These are phyloP conservation scores for Ambrosiella cleistominuta DNA, from an alignment of 2,329 filamentous ascomycete genomes.

Conservation along the genomic window DNA sequence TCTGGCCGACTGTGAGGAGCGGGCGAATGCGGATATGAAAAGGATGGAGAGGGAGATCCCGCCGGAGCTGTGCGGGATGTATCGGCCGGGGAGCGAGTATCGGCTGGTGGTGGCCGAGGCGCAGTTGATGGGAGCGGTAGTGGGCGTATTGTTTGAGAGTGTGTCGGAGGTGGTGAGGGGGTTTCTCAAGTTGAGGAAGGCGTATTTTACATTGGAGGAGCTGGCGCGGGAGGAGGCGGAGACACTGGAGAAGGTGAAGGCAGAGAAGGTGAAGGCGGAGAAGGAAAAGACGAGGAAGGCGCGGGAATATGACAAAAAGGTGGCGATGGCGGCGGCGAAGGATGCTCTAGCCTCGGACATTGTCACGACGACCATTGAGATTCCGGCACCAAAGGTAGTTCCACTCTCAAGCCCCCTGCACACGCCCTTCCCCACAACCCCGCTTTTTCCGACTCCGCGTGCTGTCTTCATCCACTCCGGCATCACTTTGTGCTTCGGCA, in stretches of 20 bases:
- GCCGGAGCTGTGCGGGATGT: slow-evolving; percentile 31
- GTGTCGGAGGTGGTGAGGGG: slow-evolving; percentile 78
- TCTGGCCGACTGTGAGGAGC: slow-evolving; percentile 57
- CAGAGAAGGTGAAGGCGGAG: slow-evolving; percentile 5
- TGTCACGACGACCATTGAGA: not conserved
- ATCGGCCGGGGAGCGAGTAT: slow-evolving; percentile 73
- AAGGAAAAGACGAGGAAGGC: slow-evolving; percentile 4
- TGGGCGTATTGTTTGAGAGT: slow-evolving; percentile 81
- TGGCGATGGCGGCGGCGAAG: slow-evolving; percentile 16
- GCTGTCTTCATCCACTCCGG: slow-evolving; percentile 84
- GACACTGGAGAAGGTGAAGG: slow-evolving; percentile 16
- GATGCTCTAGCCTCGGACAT: slow-evolving; percentile 17
- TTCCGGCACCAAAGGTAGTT: not conserved
- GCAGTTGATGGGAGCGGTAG: slow-evolving; percentile 75
- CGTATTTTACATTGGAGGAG: slow-evolving; percentile 63
- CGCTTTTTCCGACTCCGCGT: slow-evolving; percentile 39
- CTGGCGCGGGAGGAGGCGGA: slow-evolving; percentile 60
- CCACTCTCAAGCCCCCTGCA: not conserved
- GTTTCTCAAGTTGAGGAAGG: slow-evolving; percentile 84
- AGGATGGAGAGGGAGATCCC: slow-evolving; percentile 48
- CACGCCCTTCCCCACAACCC: not conserved
- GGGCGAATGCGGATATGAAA: slow-evolving; percentile 59
- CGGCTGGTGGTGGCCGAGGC: slow-evolving; percentile 68
- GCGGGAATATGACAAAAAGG: slow-evolving; percentile 20
- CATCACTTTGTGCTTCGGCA: slow-evolving; percentile 74